Evolutionary conservation across 371 early-diverging fungal genomes (phyloP).

Genomic region (Syncephalastrum contaminatum): DNA sequence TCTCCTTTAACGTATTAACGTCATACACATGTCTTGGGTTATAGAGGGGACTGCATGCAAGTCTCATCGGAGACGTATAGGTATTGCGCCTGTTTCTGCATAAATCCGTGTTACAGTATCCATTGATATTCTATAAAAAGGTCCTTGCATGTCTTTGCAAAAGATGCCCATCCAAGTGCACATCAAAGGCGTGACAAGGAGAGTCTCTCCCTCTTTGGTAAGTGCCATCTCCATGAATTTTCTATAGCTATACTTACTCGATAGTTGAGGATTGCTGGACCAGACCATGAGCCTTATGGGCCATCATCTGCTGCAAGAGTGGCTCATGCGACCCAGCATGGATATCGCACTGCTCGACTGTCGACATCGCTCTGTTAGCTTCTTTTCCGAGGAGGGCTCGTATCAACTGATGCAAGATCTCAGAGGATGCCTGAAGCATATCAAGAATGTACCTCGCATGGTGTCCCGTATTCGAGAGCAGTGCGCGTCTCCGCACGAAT

Average conservation of each 20-base stretch:
- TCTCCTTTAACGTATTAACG: background rate
- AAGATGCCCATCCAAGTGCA: conserved; percentile 67
- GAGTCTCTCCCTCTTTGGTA: conserved; percentile 70
- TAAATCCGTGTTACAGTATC: background rate
- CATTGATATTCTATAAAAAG: conserved; percentile 20
- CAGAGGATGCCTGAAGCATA: conserved; percentile 40
- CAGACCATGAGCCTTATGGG: conserved; percentile 63
- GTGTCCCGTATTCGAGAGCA: conserved; percentile 46
- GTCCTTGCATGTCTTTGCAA: conserved; percentile 68
- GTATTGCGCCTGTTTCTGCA: conserved; percentile 19
- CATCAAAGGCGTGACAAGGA: conserved; percentile 60
- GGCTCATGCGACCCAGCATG: conserved; percentile 64
- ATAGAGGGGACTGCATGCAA: conserved; percentile 46
- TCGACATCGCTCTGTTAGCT: conserved; percentile 57
- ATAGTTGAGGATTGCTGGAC: conserved; percentile 55
- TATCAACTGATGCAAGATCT: conserved; percentile 36
- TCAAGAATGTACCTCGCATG: conserved; percentile 65
- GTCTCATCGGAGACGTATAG: conserved; percentile 55
- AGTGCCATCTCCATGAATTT: background rate
- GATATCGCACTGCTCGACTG: conserved; percentile 40
- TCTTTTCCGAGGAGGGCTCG: conserved; percentile 39
- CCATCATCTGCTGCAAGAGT: conserved; percentile 52
- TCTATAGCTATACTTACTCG: too few relatives aligned
- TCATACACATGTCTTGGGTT: background rate
- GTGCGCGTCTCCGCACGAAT: conserved; percentile 56